These are phyloP conservation scores for Fistulinella cinereoalba DNA, from an alignment of 1,284 basidiomycete genomes.

Conservation along the genomic window DNA sequence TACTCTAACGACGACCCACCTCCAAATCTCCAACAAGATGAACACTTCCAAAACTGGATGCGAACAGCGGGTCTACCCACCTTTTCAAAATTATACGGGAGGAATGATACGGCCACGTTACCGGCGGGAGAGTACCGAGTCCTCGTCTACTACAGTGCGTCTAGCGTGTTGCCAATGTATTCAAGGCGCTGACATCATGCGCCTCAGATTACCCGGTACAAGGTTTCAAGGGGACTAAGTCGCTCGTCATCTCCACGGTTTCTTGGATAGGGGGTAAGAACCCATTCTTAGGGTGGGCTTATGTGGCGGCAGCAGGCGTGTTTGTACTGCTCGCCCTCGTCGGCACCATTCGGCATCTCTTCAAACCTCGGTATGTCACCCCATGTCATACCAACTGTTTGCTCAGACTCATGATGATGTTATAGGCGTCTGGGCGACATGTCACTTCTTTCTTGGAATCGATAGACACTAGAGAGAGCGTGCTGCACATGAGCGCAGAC, in stretches of 20 bases:
- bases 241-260: conserved; percentile 93
- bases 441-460: conserved; percentile 86
- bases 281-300: conserved; percentile 96
- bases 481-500: background rate
- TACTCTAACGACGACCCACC: conserved; percentile 70
- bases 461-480: conserved; percentile 31
- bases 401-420: background rate
- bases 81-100: conserved; percentile 91
- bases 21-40: conserved; percentile 76
- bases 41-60: conserved; percentile 99
- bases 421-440: conserved; percentile 76
- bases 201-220: conserved; percentile 87
- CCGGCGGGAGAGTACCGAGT: conserved; percentile 76
- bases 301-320: conserved; percentile 84
- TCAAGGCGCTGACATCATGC: conserved; percentile 10
- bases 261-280: conserved; percentile 99
- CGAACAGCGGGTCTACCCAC: conserved; percentile 94
- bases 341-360: conserved; percentile 89
- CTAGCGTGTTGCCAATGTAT: background rate
- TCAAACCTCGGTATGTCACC: conserved; percentile 81
- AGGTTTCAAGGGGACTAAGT: conserved; percentile 93
- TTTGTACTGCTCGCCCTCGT: conserved; percentile 86
- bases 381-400: conserved; percentile 20
- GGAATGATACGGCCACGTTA: conserved; percentile 83
- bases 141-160: conserved; percentile 79